Percentiles rank a stretch among this genome's conserved stretches.
These are phyloP conservation scores for Apiotrichum mycotoxinovorans DNA, from an alignment of 1,284 basidiomycete genomes.

Conservation along the genomic window DNA sequence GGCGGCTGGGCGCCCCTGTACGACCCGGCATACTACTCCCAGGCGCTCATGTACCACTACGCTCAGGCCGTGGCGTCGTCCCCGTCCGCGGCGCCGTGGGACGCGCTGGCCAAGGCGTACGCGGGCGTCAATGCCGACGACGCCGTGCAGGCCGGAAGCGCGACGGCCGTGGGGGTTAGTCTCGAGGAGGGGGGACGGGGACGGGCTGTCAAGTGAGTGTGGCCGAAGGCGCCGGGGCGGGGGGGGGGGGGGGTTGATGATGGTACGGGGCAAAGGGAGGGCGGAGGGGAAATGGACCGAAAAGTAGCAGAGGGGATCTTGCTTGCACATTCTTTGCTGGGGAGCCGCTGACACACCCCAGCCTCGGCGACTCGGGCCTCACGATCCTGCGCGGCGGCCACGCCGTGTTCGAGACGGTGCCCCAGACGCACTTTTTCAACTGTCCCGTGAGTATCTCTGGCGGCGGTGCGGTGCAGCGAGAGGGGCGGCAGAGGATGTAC, in stretches of 20 bases:
- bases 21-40: constrained; percentile 56
- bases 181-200: constrained; percentile 48
- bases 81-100: constrained; percentile 33
- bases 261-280: no score
- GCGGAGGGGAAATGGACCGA: neutral
- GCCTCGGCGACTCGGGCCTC: constrained; percentile 50
- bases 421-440: constrained; percentile 52
- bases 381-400: constrained; percentile 44
- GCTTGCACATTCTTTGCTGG: no score
- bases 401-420: constrained; percentile 32
- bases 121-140: constrained; percentile 50
- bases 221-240: neutral
- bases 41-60: constrained; percentile 53
- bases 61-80: constrained; percentile 29
- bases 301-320: no score
- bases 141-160: constrained; percentile 50
- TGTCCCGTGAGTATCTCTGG: constrained; percentile 47
- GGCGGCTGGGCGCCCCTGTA: constrained; percentile 56
- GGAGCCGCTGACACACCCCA: constrained; percentile 20
- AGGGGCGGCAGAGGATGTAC: no score
- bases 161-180: constrained; percentile 51
- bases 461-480: no score
- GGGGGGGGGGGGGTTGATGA: neutral
- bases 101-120: constrained; percentile 52
- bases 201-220: constrained; percentile 53